Base-by-base conservation (phyloP, 2,329 filamentous ascomycete genomes). In the Ceratocystis harringtonii region DNA sequence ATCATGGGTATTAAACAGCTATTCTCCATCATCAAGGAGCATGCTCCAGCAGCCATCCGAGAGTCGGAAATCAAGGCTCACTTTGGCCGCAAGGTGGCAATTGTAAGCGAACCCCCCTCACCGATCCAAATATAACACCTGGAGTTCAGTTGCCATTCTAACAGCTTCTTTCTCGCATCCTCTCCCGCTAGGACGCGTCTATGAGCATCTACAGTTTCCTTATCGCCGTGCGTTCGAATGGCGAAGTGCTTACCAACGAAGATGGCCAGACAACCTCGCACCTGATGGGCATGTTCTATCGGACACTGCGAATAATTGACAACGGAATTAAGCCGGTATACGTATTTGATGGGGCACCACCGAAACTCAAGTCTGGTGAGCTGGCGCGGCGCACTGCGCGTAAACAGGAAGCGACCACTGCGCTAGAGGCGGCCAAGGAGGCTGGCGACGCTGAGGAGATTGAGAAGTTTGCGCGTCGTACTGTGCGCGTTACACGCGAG, bases 151-250 rank as follows among this genome's bases (percentile, higher is more conserved):
- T 41, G 1, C 10, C 36, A 12, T 41, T 41, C 65, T 61, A 32
- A 58, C 41, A 25, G 12, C 32, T 28, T 17, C 30, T 41, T 10
- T 17, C 50, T 8, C 5, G n/a, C n/a, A 12, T 32, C 10, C 25
- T 41, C 5, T n/a, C 22, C 15, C 3, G n/a, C 8, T 67, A 85
- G 82, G 82, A 85, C 79, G 82, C 82, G 80, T 99, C 94, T 61
- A 99, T 99, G 94, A 95, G 90, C 77, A 92, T 99, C 72, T 99
- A 99, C 81, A 95, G 90, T 76, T 99, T 99, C 79, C 84, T 99
- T 68, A 94, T 99, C 74, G 94, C 94, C 62, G 94, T 99, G 65
- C 91, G 94, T 71, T 96, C 92, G 72, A 91, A 96, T 71, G 94
- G 94, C 71, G 90, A 99, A 75, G 91, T 96, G 76, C 86, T 99